These are phyloP conservation scores for Cylindrotheca closterium DNA, from an alignment of 108 stramenopile genomes.

Conservation along the genomic window DNA sequence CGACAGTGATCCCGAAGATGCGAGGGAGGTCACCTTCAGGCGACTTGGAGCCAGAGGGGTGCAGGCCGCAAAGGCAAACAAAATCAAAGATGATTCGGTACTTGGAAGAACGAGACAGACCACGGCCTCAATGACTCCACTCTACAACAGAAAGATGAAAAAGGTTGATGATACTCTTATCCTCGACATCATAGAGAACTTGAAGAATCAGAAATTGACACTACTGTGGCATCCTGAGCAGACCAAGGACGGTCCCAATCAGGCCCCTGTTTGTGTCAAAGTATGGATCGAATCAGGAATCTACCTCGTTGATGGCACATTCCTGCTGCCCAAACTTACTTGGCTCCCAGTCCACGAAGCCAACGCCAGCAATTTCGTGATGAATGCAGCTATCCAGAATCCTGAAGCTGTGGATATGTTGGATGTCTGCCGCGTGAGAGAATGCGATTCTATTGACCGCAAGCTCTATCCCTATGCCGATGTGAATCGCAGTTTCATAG, in stretches of 20 bases:
- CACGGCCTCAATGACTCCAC: conserved; percentile 13
- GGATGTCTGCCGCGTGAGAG: conserved; percentile 50
- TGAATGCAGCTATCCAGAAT: conserved; percentile 26
- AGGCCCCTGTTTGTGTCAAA: conserved; percentile 37
- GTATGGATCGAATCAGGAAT: conserved; percentile 57
- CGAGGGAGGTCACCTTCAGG: conserved; percentile 19
- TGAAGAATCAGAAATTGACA: conserved; percentile 42
- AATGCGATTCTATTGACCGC: conserved; percentile 37
- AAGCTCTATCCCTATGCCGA: conserved; percentile 40
- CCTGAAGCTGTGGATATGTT: conserved; percentile 47
- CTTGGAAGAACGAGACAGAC: background rate
- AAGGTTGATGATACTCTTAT: conserved; percentile 23
- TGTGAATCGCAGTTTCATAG: conserved; percentile 32
- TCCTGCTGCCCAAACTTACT: conserved; percentile 52
- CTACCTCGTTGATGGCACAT: conserved; percentile 44
- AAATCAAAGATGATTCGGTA: background rate
- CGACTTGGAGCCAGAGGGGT: conserved; percentile 25
- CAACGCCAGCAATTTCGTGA: conserved; percentile 6
- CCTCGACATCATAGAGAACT: conserved; percentile 28
- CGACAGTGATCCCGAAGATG: conserved; percentile 63
- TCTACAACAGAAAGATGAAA: conserved; percentile 15
- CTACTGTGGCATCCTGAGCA: conserved; percentile 53
- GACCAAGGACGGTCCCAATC: conserved; percentile 14
- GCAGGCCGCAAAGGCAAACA: conserved; percentile 13
- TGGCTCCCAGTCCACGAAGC: conserved; percentile 39